Evolutionary conservation across 1,139 yeast genomes (phyloP), one percentile per base, ranked within the genome.

Genomic region (Magnusiomyces paraingens): DNA sequence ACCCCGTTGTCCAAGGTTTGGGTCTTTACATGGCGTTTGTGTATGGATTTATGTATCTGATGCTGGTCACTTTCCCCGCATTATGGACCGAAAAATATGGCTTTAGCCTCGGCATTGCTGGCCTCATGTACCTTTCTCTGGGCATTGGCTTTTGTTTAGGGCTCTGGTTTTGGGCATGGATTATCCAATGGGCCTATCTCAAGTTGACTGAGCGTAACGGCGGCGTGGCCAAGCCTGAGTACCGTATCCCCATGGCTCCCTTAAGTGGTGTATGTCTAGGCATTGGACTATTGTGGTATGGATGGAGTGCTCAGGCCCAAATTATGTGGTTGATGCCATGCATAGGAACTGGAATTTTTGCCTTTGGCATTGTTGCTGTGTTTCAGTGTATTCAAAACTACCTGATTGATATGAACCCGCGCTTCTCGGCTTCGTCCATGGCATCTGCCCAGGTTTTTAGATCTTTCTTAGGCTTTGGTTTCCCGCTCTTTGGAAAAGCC

Each of bases 391-490:
- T 81, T 58, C 86, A 82, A 63, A 76, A 77, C 60, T 82, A 82
- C 59, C 68, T 82, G 55, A 82, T 82, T 52, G 85, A 82, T 61
- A 81, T 82, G 82, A 82, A 81, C 63, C 83, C 83, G 41, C 72
- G 83, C 57, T 80, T 79, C 59, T 78, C 85, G 8, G 86, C 86
- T 1, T 75, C 81, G 26, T 64, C 71, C 1, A 65, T 81, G 49
- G 85, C 84, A 2, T 84, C 86, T 0, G 82, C 83, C 0, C 81
- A 85, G 0, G 78, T 82, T 47, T 81, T 81, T 64, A 67, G 88
- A 57, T 80, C 84, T 6, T 65, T 73, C 49, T 74, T 81, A 62
- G 86, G 85, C 1, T 81, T 80, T 61, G 74, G 76, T 17, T 80
- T 81, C 56, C 70, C 71, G 14, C 56, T 64, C 35, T 66, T 69